phyloP scores from a whole-genome alignment of 2,329 filamentous ascomycete genomes.

The Beauveria pseudobassiana region DNA sequence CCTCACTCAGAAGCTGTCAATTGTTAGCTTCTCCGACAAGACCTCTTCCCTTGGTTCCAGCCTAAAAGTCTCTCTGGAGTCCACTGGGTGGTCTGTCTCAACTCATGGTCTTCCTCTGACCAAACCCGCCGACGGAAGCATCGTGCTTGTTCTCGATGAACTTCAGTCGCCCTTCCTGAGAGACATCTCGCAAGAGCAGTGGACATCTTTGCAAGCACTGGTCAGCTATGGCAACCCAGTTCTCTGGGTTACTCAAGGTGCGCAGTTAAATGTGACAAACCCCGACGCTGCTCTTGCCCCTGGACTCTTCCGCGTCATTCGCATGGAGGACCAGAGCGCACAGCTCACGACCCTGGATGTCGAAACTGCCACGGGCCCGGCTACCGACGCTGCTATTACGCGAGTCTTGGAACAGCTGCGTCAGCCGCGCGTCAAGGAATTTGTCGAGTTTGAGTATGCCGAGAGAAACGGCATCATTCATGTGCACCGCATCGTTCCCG shows the following conservation, averaged over 20 bases:
- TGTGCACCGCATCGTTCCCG: constrained; percentile 17
- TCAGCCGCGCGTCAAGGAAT: constrained; percentile 18
- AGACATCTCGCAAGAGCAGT: neutral
- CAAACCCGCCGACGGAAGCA: neutral
- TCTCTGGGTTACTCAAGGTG: constrained; percentile 1
- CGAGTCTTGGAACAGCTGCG: constrained; percentile 10
- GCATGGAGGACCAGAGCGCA: neutral
- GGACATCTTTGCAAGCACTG: constrained; percentile 5
- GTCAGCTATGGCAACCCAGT: neutral
- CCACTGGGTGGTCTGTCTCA: neutral
- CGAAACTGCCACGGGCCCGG: neutral
- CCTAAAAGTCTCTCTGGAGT: neutral
- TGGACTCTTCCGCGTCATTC: constrained; percentile 6
- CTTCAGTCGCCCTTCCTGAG: neutral
- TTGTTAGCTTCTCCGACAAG: neutral
- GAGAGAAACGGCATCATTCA: constrained; percentile 21
- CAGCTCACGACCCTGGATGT: constrained; percentile 3
- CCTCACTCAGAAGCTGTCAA: neutral
- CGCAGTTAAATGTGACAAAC: neutral
- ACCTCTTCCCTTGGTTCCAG: neutral
- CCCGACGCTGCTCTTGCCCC: neutral
- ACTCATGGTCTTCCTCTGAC: neutral
- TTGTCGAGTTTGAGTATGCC: constrained; percentile 17
- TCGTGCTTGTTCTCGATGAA: constrained; percentile 2
- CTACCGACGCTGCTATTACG: constrained; percentile 2